Base-by-base conservation (phyloP, 1,139 yeast species). In the Protomyces arabidopsidicola region DNA sequence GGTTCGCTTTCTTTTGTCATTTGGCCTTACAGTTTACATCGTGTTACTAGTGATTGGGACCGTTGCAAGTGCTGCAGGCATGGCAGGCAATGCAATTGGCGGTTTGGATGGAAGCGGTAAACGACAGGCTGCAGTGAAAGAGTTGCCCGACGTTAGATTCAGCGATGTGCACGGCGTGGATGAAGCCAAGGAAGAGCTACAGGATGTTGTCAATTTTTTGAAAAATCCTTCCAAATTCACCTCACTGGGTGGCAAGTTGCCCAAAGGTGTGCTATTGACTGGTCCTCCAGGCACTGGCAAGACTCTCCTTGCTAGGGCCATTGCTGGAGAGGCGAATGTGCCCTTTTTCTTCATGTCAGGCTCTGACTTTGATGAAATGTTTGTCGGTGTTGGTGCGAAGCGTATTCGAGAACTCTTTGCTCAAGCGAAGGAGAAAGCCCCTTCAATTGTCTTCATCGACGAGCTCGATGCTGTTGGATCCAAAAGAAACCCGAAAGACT, bases 201-300 rank as follows among this genome's bases (percentile, higher is more conserved):
- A 91, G 75, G 99, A 93, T 75, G 89, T 93, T 71, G 99, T 95
- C 9, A 98, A 91, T 66, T 95, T 95, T 72, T 82, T 95, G 73
- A 90, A 90, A 74, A 98, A 95, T 73, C 98, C 99, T 16, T 84
- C 96, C 22, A 89, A 89, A 75, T 95, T 90, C 76, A 95, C 98
- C 54, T 95, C 96, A 0, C 81, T 95, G 62, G 99, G 99, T 68
- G 99, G 98, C 63, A 90, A 90, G 75, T 80, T 95, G 70, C 98
- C 98, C 65, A 93, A 91, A 75, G 99, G 99, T 79, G 96, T 95
- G 3, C 78, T 95, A 65, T 80, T 95, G 68, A 93, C 98, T 6
- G 99, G 99, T 55, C 99, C 99, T 48, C 99, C 99, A 48, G 99
- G 99, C 77, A 95, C 99, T 5, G 99, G 99, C 83, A 95, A 95